Conservation (phyloP, 106 monocot species). For the Acanthochlamys bracteata region DNA sequence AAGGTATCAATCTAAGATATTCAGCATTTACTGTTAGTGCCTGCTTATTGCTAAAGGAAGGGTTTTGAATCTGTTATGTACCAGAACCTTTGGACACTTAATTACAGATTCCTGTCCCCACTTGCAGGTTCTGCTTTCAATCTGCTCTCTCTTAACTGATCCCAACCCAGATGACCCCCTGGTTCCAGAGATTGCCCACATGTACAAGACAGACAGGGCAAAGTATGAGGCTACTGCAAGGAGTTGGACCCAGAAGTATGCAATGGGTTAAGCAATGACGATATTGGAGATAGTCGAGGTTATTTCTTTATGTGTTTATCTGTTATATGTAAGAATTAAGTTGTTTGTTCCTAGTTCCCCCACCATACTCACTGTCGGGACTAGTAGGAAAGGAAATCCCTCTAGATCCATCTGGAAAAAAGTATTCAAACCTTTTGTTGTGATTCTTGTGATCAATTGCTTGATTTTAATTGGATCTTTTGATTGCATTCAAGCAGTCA, state of each 20-base stretch:
- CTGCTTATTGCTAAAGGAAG: too few species aligned
- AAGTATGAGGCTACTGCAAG: conserved; percentile 42
- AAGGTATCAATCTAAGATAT: conserved; percentile 12
- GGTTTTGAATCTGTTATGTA: too few species aligned
- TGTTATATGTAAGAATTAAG: conserved; percentile 13
- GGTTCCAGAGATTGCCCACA: conserved; percentile 37
- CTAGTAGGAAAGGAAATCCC: conserved; percentile 2
- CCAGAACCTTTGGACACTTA: too few species aligned
- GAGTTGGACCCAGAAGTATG: conserved; percentile 49
- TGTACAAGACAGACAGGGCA: conserved; percentile 32
- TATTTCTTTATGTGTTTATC: not conserved
- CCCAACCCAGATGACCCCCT: conserved; percentile 35
- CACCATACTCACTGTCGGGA: not conserved
- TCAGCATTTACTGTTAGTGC: not conserved
- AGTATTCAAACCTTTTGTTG: not conserved
- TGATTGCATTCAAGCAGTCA: too few species aligned
- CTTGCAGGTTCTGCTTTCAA: conserved; percentile 36
- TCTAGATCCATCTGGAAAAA: not conserved
- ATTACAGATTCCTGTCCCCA: not conserved
- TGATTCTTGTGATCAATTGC: not conserved
- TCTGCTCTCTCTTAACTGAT: conserved; percentile 36
- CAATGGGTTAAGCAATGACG: conserved; percentile 18
- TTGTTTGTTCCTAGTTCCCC: not conserved
- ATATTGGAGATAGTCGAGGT: not conserved
- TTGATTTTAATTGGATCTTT: too few species aligned